These are phyloP conservation scores for Dioscorea dumetorum DNA, from an alignment of 106 monocot genomes.

Conservation along the genomic window DNA sequence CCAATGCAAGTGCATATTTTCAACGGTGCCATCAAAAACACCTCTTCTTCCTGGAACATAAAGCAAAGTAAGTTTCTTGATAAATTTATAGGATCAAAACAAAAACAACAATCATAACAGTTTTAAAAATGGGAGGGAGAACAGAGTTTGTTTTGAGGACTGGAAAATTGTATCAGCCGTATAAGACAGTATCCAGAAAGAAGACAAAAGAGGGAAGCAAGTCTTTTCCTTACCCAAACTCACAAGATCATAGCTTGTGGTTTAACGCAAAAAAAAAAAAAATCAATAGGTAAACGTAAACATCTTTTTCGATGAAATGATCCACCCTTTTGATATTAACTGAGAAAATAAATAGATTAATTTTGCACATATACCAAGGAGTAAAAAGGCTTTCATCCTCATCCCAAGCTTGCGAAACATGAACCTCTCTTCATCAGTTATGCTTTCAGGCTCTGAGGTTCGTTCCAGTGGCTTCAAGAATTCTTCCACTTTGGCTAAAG, in stretches of 20 bases:
- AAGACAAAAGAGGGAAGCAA: no score
- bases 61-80: not conserved
- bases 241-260: no score
- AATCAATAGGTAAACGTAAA: no score
- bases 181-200: no score
- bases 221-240: no score
- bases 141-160: no score
- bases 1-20: conserved; percentile 99
- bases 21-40: conserved; percentile 94
- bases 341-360: no score
- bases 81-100: not conserved
- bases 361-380: conserved; percentile 52
- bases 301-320: not conserved
- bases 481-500: conserved; percentile 82
- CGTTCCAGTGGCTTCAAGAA: conserved; percentile 63
- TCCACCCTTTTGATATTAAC: no score
- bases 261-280: no score
- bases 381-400: conserved; percentile 98
- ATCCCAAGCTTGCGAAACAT: conserved; percentile 98
- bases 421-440: conserved; percentile 94
- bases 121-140: no score
- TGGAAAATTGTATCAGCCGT: no score
- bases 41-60: conserved; percentile 78
- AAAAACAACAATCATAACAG: not conserved
- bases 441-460: conserved; percentile 49